Evolutionary conservation across 768 basidiomycete species (phyloP), one percentile per base, ranked within the genome.

Genomic region (Serendipita sp.): DNA sequence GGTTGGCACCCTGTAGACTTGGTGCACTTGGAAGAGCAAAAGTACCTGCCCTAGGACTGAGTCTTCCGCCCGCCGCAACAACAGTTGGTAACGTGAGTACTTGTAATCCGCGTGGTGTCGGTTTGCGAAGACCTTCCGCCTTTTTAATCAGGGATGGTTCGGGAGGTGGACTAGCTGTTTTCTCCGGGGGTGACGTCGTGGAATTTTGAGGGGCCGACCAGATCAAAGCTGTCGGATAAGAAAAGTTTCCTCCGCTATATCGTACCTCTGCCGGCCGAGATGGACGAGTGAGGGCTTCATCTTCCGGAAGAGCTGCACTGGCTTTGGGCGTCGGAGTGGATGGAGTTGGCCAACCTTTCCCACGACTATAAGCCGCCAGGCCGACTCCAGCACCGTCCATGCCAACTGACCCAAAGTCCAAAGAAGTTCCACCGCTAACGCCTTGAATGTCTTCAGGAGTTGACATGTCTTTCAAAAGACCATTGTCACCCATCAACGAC

Each of bases 181-280:
- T 23, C 18, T 23, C 18, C 7, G 18, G 48, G 1, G 48, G n/a
- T 41, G 41, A 41, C 13, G 41, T 7, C 7, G 5, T 41, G 18
- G 48, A n/a, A 18, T 18, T 32, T 51, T 51, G 48, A 52, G 48
- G 48, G 10, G 18, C 5, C 5, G 48, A 23, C 18, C 18, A 32
- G 16, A 23, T 28, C 36, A 32, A 11, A 10, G 28, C 36, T 23
- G 56, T 60, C 10, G 56, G 56, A 36, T 60, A 60, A 10, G 56
- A 60, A 38, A 60, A 60, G 56, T 60, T 60, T 10, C 56, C 56
- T 5, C 56, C 56, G 28, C 56, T 60, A 38, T 60, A 60, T n/a
- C 56, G 56, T 30, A 60, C 56, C n/a, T 60, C 56, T 8, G 56
- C 16, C 10, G 56, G 16, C 10, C 56, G 56, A 34, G 56, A 11